Evolutionary conservation across 768 basidiomycete genomes (phyloP).

Genomic region (Suillus weaverae): DNA sequence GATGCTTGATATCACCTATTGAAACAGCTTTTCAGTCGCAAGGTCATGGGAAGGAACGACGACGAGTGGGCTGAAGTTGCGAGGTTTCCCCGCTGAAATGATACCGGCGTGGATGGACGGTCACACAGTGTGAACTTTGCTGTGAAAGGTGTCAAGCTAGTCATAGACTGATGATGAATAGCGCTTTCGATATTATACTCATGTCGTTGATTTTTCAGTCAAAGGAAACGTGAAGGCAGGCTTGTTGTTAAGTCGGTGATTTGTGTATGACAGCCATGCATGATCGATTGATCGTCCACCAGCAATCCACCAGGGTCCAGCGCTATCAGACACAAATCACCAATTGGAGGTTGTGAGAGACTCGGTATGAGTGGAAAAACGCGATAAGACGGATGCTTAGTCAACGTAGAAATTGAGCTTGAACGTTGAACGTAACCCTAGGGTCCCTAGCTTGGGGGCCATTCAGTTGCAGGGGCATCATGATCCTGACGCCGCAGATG

Average conservation of each 20-base stretch:
- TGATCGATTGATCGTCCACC: no score
- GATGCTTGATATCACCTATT: background rate
- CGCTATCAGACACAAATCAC: no score
- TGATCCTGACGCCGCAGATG: no score
- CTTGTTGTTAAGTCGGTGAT: background rate
- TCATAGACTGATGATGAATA: background rate
- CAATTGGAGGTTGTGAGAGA: no score
- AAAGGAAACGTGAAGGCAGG: background rate
- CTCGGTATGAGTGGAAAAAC: no score
- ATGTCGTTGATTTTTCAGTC: background rate
- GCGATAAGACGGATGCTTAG: no score
- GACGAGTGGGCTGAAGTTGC: background rate
- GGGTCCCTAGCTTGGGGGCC: no score
- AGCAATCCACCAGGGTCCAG: no score
- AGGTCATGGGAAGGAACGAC: background rate
- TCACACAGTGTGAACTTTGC: background rate
- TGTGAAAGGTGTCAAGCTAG: background rate
- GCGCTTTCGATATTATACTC: background rate
- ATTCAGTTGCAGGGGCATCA: no score
- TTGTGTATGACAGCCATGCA: background rate
- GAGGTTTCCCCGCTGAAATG: background rate
- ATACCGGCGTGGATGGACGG: background rate
- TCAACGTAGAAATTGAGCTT: no score
- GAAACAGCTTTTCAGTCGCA: background rate
- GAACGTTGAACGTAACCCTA: no score